Evolutionary conservation across 768 basidiomycete species (phyloP).

Genomic region (Glaciozyma antarctica): DNA sequence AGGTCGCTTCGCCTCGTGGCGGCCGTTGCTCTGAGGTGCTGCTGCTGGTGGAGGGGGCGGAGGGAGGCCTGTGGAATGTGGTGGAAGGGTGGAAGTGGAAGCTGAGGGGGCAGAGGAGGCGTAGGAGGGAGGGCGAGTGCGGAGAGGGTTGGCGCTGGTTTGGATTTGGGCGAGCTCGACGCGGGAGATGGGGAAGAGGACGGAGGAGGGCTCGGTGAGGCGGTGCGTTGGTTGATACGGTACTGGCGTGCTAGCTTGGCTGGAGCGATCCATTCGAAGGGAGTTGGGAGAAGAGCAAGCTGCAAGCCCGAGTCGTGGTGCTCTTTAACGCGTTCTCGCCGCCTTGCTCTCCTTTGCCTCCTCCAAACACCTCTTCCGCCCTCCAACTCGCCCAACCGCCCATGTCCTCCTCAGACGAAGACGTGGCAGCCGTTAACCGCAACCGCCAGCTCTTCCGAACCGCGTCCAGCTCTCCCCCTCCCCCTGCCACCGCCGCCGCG

Average conservation of each 20-base stretch:
- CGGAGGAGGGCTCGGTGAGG: conserved; percentile 15
- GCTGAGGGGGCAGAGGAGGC: not conserved
- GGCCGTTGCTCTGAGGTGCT: not conserved
- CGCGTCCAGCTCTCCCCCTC: conserved; percentile 3
- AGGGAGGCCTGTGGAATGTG: not conserved
- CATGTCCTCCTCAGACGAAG: not conserved
- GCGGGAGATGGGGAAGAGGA: conserved; percentile 48
- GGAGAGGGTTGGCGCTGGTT: conserved; percentile 12
- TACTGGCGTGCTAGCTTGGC: too few relatives aligned
- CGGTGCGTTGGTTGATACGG: conserved; percentile 21
- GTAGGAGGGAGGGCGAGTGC: not conserved
- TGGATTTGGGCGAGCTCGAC: conserved; percentile 47
- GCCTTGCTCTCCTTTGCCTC: not conserved
- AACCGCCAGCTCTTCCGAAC: not conserved
- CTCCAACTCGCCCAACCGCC: not conserved
- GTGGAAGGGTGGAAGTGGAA: not conserved
- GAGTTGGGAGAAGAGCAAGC: conserved; percentile 2
- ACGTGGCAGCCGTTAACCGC: not conserved
- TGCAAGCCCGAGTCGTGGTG: not conserved
- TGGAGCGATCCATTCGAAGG: not conserved
- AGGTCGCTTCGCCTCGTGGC: not conserved
- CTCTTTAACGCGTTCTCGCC: not conserved
- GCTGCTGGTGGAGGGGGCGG: conserved; percentile 10
- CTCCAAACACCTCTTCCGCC: not conserved
- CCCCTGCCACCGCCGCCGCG: conserved; percentile 1